Conservation (phyloP, 2,329 filamentous ascomycete genomes). For the Fusarium lateritium region DNA sequence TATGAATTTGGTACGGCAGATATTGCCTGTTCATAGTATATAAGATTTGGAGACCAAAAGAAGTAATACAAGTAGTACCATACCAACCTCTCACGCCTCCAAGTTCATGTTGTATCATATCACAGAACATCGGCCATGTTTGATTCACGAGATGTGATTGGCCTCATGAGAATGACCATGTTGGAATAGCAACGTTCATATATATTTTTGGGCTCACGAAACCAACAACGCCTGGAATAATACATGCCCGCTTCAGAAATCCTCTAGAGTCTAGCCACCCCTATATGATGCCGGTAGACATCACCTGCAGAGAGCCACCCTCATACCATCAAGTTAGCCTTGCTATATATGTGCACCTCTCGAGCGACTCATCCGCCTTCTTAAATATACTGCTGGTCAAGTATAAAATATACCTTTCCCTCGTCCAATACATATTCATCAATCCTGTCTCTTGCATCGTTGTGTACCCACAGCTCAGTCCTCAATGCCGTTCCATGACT, state of each 20-base stretch:
- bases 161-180: too few relatives aligned
- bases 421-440: neutral
- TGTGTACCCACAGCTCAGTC: constrained; percentile 49
- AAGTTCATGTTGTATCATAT: too few relatives aligned
- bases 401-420: constrained; percentile 5
- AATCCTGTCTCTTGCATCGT: constrained; percentile 9
- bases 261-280: constrained; percentile 36
- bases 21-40: neutral
- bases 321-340: neutral
- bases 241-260: constrained; percentile 31
- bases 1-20: constrained; percentile 1
- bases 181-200: constrained; percentile 6
- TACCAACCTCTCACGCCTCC: neutral
- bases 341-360: constrained; percentile 4
- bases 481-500: constrained; percentile 61
- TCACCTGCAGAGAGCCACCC: neutral
- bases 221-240: constrained; percentile 35
- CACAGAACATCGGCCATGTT: neutral
- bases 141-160: too few relatives aligned
- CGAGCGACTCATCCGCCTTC: neutral
- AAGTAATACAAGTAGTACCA: neutral
- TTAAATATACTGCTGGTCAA: neutral
- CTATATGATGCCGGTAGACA: constrained; percentile 6
- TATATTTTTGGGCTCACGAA: constrained; percentile 17
- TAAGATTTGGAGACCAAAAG: too few relatives aligned